Evolutionary conservation across 805 yeast genomes (phyloP), one percentile per base, ranked within the genome.

Genomic region (Tetrapisispora nanseiensis): DNA sequence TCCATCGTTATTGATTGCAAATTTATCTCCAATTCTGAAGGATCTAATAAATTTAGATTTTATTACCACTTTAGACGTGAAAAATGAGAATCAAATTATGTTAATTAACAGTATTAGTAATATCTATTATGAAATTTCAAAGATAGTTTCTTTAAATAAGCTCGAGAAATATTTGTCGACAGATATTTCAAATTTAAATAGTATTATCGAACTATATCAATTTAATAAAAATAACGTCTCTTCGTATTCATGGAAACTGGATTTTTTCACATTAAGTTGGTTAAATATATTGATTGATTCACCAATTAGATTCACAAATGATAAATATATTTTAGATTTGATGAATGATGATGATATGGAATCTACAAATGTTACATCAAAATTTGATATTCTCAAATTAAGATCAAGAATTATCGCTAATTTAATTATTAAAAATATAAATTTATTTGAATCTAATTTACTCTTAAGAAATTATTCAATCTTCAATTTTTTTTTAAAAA

Each of bases 201-300:
- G 7, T 6, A 22, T 35, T 10, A 5, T 35, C 9, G 10, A 26
- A 16, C 13, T 35, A 19, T 35, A 24, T n/a, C 20, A 35, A 24
- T 11, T 15, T 16, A 35, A 35, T 24, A 35, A 26, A 22, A 5
- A 9, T 10, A 24, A 24, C 5, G 16, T 26, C 6, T 22, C 19
- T 6, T n/a, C 8, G n/a, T 35, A 35, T 24, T 23, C 47, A 6
- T 76, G 82, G 84, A 67, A 71, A 38, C 66, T 66, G 24, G 55
- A 63, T 28, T 78, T 66, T 43, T 59, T 80, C 10, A 54, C 78
- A 33, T 59, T 86, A 8, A 64, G 82, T 3, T 89, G 95, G 95
- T 67, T 86, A 9, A 71, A 81, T 0, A 75, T 80, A 9, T 62
- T 87, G 19, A 71, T 78, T 0, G 63, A 83, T n/a, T 75, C 80